phyloP scores from a whole-genome alignment of 495 filamentous ascomycete species.

The Aspergillus leporis region DNA sequence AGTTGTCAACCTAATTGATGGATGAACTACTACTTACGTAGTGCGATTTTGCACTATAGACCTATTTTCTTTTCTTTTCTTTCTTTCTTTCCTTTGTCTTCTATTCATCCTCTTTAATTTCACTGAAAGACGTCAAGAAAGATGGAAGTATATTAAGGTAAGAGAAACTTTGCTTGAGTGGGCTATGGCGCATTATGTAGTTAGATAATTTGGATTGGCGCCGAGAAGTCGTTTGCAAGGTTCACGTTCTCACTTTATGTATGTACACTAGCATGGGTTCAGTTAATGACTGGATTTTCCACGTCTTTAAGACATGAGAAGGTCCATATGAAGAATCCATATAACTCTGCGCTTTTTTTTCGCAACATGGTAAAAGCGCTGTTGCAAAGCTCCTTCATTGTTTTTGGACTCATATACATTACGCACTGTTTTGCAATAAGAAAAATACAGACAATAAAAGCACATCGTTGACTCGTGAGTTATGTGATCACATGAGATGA shows the following conservation, averaged over 20 bases:
- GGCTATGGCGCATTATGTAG: not conserved
- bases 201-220: not conserved
- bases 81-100: not conserved
- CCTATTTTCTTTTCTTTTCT: not conserved
- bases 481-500: slow-evolving; percentile 5
- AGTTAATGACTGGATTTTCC: not conserved
- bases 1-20: not conserved
- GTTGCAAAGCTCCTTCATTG: no score
- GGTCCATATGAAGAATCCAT: no score
- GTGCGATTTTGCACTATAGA: not conserved
- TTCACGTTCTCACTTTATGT: not conserved
- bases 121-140: no score
- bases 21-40: not conserved
- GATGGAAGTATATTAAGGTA: no score
- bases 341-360: no score
- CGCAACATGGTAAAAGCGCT: no score
- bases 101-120: not conserved
- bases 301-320: no score
- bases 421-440: not conserved
- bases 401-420: no score
- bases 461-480: slow-evolving; percentile 23
- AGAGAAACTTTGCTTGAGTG: not conserved
- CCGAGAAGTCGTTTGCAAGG: not conserved
- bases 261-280: not conserved
- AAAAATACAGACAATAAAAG: slow-evolving; percentile 5